These are phyloP conservation scores for Coprinopsis sp. DNA, from an alignment of 768 basidiomycete species.

Conservation along the genomic window DNA sequence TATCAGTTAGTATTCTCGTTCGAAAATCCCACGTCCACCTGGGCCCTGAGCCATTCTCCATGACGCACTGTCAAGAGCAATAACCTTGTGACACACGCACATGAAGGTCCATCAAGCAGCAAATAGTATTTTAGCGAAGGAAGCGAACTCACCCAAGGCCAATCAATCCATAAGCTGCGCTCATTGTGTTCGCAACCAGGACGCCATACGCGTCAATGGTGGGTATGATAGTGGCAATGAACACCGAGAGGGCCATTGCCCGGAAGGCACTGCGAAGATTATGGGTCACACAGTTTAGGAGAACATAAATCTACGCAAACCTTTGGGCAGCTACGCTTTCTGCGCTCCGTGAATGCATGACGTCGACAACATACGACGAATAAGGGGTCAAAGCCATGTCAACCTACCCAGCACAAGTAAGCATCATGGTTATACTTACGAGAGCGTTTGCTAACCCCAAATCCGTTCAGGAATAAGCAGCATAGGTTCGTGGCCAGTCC, in stretches of 20 bases:
- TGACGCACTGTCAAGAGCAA: constrained; percentile 7
- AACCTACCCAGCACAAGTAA: constrained; percentile 30
- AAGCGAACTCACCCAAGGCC: background rate
- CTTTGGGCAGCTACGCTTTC: constrained; percentile 53
- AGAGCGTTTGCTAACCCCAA: constrained; percentile 38
- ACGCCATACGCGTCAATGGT: constrained; percentile 11
- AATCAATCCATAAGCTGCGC: background rate
- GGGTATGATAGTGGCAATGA: constrained; percentile 5
- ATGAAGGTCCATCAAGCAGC: background rate
- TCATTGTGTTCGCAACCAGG: constrained; percentile 2
- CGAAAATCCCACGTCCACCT: constrained; percentile 8
- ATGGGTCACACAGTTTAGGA: background rate
- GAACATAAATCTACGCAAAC: constrained; percentile 32
- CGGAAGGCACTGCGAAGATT: constrained; percentile 6
- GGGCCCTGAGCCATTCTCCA: constrained; percentile 8
- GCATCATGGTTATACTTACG: background rate
- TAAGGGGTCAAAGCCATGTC: constrained; percentile 52
- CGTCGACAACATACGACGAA: constrained; percentile 54
- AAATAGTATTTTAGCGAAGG: background rate
- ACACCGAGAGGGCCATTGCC: background rate
- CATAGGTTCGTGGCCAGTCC: constrained; percentile 45
- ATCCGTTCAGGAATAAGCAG: constrained; percentile 57
- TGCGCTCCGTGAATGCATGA: constrained; percentile 58
- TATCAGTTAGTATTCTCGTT: constrained; percentile 1
- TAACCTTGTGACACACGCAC: constrained; percentile 1